phyloP scores from a whole-genome alignment of 2,329 filamentous ascomycete species.

The Ustulina deusta region DNA sequence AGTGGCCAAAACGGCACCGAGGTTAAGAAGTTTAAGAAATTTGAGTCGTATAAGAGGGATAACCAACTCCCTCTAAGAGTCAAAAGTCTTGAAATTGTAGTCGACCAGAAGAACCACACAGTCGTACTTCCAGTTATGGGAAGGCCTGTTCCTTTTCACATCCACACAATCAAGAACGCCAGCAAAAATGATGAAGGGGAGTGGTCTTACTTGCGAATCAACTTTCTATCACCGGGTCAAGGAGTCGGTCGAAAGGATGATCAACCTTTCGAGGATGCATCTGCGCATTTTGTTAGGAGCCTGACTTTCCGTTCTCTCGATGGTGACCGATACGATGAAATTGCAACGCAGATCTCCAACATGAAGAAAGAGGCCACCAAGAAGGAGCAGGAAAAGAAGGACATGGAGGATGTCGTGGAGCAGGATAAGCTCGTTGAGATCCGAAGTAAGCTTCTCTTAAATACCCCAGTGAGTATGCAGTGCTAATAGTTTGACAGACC shows the following conservation, averaged over 20 bases:
- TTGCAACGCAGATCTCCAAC: slow-evolving; percentile 92
- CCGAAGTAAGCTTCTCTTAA: slow-evolving; percentile 72
- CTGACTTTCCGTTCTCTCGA: slow-evolving; percentile 94
- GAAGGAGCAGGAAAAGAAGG: slow-evolving; percentile 98
- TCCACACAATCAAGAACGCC: slow-evolving; percentile 97
- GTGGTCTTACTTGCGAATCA: slow-evolving; percentile 93
- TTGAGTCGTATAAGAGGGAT: slow-evolving; percentile 98
- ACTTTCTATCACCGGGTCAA: slow-evolving; percentile 96
- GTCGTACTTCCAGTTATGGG: slow-evolving; percentile 97
- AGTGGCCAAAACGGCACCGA: slow-evolving; percentile 88
- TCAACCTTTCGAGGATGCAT: slow-evolving; percentile 95
- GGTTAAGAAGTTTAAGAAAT: slow-evolving; percentile 98
- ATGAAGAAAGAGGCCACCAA: slow-evolving; percentile 93
- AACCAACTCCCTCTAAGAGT: slow-evolving; percentile 89
- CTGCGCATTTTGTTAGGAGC: slow-evolving; percentile 94
- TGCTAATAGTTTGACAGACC: slow-evolving; percentile 71
- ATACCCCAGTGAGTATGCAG: slow-evolving; percentile 6
- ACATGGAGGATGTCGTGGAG: slow-evolving; percentile 98
- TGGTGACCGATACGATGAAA: slow-evolving; percentile 87
- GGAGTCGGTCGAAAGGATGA: slow-evolving; percentile 98
- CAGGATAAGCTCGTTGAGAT: slow-evolving; percentile 98
- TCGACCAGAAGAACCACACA: slow-evolving; percentile 90
- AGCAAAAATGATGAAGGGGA: slow-evolving; percentile 97
- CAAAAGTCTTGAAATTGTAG: slow-evolving; percentile 87
- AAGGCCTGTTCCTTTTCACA: slow-evolving; percentile 96